Base-by-base conservation (phyloP, 768 basidiomycete genomes). In the Amanita pseudoporphyria region DNA sequence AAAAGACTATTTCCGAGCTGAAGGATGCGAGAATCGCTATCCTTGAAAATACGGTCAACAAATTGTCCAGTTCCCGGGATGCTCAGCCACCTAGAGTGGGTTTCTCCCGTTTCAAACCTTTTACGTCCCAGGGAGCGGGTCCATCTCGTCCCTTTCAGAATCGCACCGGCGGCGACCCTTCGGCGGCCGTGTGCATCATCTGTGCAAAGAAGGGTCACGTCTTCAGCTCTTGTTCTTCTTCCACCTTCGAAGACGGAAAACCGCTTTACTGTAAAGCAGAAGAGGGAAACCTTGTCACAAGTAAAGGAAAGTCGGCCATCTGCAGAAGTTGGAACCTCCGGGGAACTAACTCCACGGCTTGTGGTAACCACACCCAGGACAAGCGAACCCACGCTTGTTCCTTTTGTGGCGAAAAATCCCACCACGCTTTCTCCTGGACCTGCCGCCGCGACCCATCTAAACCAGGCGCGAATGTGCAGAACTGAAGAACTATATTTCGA, bases 301-400 rank as follows among this genome's bases (percentile, higher is more conserved):
- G 4, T 6, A 26, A 38, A 47, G 48, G 52, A 39, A 19, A 32
- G 12, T 10, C 19, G 12, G 5, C 41, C 45, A 32, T 56, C 5
- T 56, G 52, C 41, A 39, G 52, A 38, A 21, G 26, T 9, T 56
- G 52, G 52, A 56, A 56, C 42, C 22, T 46, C 7, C 14, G 28
- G 14, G 54, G 54, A 4, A n/a, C 31, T 24, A 26, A 6, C 4
- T 30, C 45, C 5, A 28, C 14, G 6, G 12, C 38, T 22, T 21
- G 6, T 24, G 35, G 48, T 21, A 18, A 21, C 7, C 54, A 53
- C 39, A 43, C 33, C 21, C n/a, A 30, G n/a, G 26, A 41, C 21
- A 22, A 42, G 21, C 22, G 49, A 9, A 35, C 22, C 13, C 54
- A 55, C 31, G 19, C 9, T 38, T 55, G 54, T 18, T 47, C 47